These are phyloP conservation scores for Collybia sordida DNA, from an alignment of 768 basidiomycete species.

Conservation along the genomic window DNA sequence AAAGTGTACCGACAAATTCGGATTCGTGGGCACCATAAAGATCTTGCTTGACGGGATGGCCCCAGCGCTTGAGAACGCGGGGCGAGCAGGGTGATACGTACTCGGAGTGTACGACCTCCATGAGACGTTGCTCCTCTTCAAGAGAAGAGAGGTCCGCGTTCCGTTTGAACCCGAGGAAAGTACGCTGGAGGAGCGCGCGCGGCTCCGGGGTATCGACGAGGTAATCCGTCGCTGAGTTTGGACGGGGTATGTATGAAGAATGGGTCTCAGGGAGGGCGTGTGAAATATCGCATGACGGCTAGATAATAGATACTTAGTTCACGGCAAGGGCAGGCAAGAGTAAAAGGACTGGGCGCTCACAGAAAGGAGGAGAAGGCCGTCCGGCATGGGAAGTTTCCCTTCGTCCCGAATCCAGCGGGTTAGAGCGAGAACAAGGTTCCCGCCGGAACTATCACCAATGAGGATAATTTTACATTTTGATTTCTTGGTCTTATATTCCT, in stretches of 20 bases:
- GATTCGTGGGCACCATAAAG: conserved; percentile 23
- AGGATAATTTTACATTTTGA: conserved; percentile 39
- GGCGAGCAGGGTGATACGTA: conserved; percentile 42
- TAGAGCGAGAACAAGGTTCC: conserved; percentile 50
- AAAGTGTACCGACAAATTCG: conserved; percentile 10
- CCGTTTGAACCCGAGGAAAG: conserved; percentile 44
- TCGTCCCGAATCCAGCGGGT: conserved; percentile 56
- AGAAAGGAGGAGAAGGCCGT: conserved; percentile 47
- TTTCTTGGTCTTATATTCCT: conserved; percentile 20
- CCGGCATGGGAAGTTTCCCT: conserved; percentile 39
- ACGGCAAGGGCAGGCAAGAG: not conserved
- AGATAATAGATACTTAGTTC: not conserved
- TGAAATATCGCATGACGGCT: conserved; percentile 32
- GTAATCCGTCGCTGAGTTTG: conserved; percentile 48
- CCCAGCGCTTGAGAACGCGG: conserved; percentile 36
- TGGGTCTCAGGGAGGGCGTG: conserved; percentile 48
- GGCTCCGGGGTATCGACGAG: conserved; percentile 54
- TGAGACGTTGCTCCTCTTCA: conserved; percentile 30
- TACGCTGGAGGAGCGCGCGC: conserved; percentile 48
- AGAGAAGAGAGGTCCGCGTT: conserved; percentile 4
- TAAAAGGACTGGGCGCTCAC: conserved; percentile 18
- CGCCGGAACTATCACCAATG: conserved; percentile 56
- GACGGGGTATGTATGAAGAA: conserved; percentile 49
- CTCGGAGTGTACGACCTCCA: conserved; percentile 38
- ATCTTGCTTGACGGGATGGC: conserved; percentile 32